Conservation (phyloP, 2,329 filamentous ascomycete species). For the Cercospora citrullina region DNA sequence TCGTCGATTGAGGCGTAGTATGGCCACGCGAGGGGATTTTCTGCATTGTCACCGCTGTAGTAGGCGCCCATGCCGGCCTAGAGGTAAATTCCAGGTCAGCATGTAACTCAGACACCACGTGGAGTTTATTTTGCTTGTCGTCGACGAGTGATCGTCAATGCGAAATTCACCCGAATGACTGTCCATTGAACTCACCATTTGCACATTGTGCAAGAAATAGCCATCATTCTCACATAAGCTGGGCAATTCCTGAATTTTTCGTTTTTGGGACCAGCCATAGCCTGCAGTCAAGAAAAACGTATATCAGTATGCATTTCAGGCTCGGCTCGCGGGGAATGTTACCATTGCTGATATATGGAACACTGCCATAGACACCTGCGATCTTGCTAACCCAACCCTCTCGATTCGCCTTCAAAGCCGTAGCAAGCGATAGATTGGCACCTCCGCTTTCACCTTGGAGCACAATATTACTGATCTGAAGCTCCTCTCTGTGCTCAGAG, state of each 20-base stretch:
- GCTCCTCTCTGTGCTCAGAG: constrained; percentile 24
- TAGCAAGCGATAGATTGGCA: constrained; percentile 35
- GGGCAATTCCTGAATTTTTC: constrained; percentile 32
- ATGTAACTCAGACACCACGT: neutral
- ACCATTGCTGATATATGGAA: constrained; percentile 33
- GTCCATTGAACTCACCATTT: constrained; percentile 11
- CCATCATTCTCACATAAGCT: constrained; percentile 34
- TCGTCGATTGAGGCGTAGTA: constrained; percentile 35
- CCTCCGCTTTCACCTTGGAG: constrained; percentile 38
- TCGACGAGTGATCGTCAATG: neutral
- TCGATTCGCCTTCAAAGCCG: constrained; percentile 32
- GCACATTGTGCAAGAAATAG: constrained; percentile 27
- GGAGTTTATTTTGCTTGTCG: neutral
- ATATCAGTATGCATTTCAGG: neutral
- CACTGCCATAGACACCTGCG: constrained; percentile 32
- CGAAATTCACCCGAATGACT: neutral
- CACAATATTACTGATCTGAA: constrained; percentile 33
- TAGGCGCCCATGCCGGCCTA: constrained; percentile 25
- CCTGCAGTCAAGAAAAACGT: neutral
- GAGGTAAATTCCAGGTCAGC: neutral
- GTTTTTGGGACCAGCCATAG: constrained; percentile 23
- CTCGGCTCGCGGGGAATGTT: neutral
- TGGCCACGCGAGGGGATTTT: constrained; percentile 37
- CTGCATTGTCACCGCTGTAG: constrained; percentile 28
- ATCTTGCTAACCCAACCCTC: constrained; percentile 34